Base-by-base conservation (phyloP, 164 flowering plant genomes). In the Berberis vulgaris region DNA sequence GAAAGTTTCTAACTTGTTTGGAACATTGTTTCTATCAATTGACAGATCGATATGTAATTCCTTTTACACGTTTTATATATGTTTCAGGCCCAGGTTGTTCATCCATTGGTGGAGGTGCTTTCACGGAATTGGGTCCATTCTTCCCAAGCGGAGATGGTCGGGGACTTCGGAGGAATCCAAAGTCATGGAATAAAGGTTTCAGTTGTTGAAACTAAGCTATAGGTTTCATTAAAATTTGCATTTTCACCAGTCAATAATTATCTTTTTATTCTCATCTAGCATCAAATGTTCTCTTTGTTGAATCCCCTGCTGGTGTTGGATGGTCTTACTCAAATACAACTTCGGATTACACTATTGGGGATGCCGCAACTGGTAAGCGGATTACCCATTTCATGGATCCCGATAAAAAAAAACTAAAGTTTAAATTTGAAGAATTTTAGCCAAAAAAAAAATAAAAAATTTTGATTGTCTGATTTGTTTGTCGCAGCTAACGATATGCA, bases 281-380 rank as follows among this genome's bases (percentile, higher is more conserved):
- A 54, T 87, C 98, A 42, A 94, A 94, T 77, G 84, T 90, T 41
- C 89, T 94, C 49, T 94, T 94, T 72, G 82, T 94, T 49, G 98
- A 94, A 73, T 93, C 98, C 65, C 98, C 98, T 65, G 97, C 94
- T 72, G 98, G 98, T 47, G 98, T 93, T 4, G 98, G 98, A 61
- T 94, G 98, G 98, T 94, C 98, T 50, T 94, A 94, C 76, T 94
- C 98, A 39, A 94, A 94, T 65, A 88, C 83, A 42, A 72, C 76
- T 59, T 83, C 95, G 13, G 97, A 90, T 78, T 91, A 88, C 62
- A 79, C 57, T 53, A 26, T 66, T 65, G 97, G 97, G 62, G 98
- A 94, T 83, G 91, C 71, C 1, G 43, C 77, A 41, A 79, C 95
- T 60, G 95, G 98, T 92, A 84, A 72, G 66, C 26, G 4, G 10